Evolutionary conservation across 23 red algal genomes (phyloP), one percentile per base, ranked within the genome.

Genomic region (Agarophyton chilense): DNA sequence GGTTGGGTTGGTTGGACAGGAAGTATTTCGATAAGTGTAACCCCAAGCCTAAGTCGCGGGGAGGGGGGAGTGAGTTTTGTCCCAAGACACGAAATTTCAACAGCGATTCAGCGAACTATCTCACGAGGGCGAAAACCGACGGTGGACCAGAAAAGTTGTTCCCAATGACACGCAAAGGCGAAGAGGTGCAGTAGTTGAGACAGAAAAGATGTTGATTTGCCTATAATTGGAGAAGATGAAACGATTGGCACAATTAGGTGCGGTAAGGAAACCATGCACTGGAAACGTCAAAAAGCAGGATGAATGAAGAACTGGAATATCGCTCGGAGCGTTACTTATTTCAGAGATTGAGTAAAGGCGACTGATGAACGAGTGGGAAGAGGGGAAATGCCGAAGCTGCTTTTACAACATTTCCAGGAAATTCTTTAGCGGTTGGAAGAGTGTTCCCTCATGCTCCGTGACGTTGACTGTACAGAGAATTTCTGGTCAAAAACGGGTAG

Each of bases 341-440:
- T 65, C 28, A 65, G 32, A 65, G 60, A 65, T 65, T 29, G 60
- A 65, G 1, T 35, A 29, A 65, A 35, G 60, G 56, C 17, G 60
- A 36, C 31, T 16, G 29, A 13, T 65, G 60, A 65, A 65, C 60
- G 60, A 65, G 60, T 65, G 60, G 60, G 31, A 38, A 38, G 32
- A 14, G 60, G 32, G 31, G 31, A 17, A 36, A 26, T 29, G 22
- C 1, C 1, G 32, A 13, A 11, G 60, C 31, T 65, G 31, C 60
- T 65, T 65, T 58, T 36, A 29, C 31, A 65, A 65, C 60, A 65
- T 65, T 65, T 65, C 31, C 60, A 2, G 18, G 60, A 65, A 65
- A 65, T 65, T 65, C 60, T 65, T 65, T 65, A 29, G 26, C 60
- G 29, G 60, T 65, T 65, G 60, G 60, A 65, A 65, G 60, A 65